Base-by-base conservation (phyloP, 2,329 filamentous ascomycete genomes). In the Cladosporium sp. region DNA sequence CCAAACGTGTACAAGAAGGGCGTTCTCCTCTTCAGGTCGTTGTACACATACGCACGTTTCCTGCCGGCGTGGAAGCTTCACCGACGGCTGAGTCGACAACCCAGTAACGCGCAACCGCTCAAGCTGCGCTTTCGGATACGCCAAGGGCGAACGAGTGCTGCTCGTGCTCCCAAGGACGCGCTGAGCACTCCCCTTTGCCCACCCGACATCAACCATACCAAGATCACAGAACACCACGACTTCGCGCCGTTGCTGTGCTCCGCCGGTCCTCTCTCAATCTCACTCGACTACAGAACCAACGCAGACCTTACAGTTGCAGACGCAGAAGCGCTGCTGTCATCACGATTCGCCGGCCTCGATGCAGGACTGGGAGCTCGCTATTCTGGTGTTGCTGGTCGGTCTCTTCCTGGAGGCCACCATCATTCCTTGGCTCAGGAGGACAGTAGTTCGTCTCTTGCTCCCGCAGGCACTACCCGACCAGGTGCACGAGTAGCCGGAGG, bases 1-100 rank as follows among this genome's bases (percentile, higher is more conserved):
- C 91, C 94, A 13, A 93, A 90, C 53, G 86, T 96, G 58, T 99
- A 99, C 80, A 99, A 99, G 77, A 94, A 96, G 75, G 91, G 90
- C 66, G 96, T 99, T 62, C 89, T 97, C 64, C 85, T 97, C 66
- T 97, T 97, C 74, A 84, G 94, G 60, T 91, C 91, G 1, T 80
- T 99, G 45, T 96, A 90, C 72, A 85, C 90, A 50, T 89, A 89
- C 56, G 84, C 90, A 39, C 88, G 90, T 66, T 83, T 97, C 61
- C 77, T 96, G 61, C 94, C 94, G 2, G 86, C 89, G 22, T 96
- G 89, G 86, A 95, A 88, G 74, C 88, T 96, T 68, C 85, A 88
- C 68, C 87, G 89, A 66, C 85, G 83, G 51, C 80, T 89, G 62
- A 83, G 84, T 19, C 93, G 92, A 73, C 83, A 84, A 62, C 84